Evolutionary conservation across 2,329 filamentous ascomycete genomes (phyloP).

Genomic region (Hawksworthiomyces lignivorus): DNA sequence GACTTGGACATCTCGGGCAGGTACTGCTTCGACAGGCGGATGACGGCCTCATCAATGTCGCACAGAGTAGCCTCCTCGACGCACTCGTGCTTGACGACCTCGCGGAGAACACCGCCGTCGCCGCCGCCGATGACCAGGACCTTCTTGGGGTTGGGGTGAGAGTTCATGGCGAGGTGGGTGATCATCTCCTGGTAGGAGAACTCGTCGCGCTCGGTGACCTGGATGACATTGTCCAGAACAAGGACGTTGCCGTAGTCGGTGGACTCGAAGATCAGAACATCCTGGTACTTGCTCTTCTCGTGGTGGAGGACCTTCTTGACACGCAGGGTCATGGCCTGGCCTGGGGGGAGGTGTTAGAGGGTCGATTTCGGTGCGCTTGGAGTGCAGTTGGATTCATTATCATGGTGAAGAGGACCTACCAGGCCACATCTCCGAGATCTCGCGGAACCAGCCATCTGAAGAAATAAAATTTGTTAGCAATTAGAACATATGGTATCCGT

Average conservation of each 20-base stretch:
- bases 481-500: too few relatives aligned
- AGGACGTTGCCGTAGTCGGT: conserved; percentile 94
- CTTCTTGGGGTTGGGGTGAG: conserved; percentile 96
- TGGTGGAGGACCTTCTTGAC: conserved; percentile 98
- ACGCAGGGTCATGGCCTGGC: conserved; percentile 96
- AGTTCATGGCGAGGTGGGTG: conserved; percentile 95
- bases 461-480: too few relatives aligned
- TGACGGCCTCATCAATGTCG: conserved; percentile 99
- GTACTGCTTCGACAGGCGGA: conserved; percentile 96
- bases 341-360: conserved; percentile 27
- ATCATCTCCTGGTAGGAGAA: conserved; percentile 99
- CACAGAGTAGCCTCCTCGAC: conserved; percentile 95
- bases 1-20: conserved; percentile 89
- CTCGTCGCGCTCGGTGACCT: conserved; percentile 97
- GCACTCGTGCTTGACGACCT: conserved; percentile 97
- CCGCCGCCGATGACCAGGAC: conserved; percentile 97
- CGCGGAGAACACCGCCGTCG: conserved; percentile 93
- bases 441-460: conserved; percentile 98
- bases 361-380: too few relatives aligned
- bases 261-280: conserved; percentile 97
- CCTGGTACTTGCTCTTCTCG: conserved; percentile 99
- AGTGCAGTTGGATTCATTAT: too few relatives aligned
- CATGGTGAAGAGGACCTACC: conserved; percentile 44
- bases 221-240: conserved; percentile 97
- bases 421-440: conserved; percentile 98